phyloP scores from a whole-genome alignment of 345 rosid genomes.

The Erodium maritimum region DNA sequence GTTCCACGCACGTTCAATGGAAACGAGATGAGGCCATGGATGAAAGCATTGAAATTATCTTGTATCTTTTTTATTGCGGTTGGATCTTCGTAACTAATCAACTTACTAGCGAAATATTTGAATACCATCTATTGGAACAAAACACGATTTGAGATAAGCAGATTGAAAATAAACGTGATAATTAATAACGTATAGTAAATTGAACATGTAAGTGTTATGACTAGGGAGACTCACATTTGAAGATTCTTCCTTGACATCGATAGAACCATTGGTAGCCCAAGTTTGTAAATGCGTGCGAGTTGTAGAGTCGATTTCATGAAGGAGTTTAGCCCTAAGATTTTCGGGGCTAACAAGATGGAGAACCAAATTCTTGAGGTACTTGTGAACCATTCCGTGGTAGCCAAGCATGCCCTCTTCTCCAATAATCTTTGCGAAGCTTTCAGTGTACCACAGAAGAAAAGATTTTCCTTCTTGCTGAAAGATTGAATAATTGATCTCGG shows the following conservation, averaged over 20 bases:
- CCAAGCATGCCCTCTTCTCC: constrained; percentile 19
- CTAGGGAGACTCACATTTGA: constrained; percentile 9
- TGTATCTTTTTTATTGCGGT: constrained; percentile 12
- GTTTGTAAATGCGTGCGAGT: constrained; percentile 14
- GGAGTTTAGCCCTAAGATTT: constrained; percentile 12
- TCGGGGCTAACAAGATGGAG: constrained; percentile 24
- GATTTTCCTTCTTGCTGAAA: constrained; percentile 32
- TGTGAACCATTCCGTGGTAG: constrained; percentile 22
- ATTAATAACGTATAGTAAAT: no score
- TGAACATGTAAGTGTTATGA: no score
- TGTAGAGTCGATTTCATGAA: constrained; percentile 13
- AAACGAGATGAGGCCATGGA: constrained; percentile 23
- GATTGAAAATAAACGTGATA: no score
- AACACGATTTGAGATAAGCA: no score
- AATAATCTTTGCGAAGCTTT: constrained; percentile 20
- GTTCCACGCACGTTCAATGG: constrained; percentile 30
- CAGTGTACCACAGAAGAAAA: constrained; percentile 22
- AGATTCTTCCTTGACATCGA: constrained; percentile 23
- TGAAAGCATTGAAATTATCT: constrained; percentile 13
- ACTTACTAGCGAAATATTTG: constrained; percentile 12
- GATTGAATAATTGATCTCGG: constrained; percentile 23
- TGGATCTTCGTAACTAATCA: constrained; percentile 18
- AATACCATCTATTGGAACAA: constrained; percentile 22
- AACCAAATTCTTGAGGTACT: constrained; percentile 21
- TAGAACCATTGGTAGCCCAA: constrained; percentile 14